phyloP scores from a whole-genome alignment of 2,329 filamentous ascomycete genomes.

The Clonostachys sp. region DNA sequence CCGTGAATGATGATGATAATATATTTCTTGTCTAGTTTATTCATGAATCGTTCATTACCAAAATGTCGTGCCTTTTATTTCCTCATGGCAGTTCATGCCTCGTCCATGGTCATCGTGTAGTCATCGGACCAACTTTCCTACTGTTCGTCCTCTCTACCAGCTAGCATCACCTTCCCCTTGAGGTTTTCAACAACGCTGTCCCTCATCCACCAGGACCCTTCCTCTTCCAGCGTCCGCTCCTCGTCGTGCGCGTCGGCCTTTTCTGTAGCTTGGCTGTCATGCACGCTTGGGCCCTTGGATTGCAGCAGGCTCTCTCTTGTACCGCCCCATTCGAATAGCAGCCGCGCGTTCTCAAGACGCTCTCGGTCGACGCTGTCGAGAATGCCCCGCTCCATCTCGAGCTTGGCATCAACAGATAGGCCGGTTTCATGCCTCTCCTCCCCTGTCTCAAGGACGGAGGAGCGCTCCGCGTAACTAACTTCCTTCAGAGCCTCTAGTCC shows the following conservation, averaged over 20 bases:
- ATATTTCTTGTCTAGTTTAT: not conserved
- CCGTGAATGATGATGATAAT: not conserved
- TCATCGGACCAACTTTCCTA: conserved; percentile 5
- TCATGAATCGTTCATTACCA: not conserved
- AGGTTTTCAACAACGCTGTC: conserved; percentile 50
- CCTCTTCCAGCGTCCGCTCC: conserved; percentile 10
- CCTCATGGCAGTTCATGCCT: no score
- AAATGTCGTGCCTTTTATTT: not conserved
- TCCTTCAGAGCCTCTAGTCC: conserved; percentile 47
- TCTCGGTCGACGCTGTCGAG: conserved; percentile 33
- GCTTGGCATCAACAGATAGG: conserved; percentile 63
- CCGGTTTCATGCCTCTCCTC: conserved; percentile 41
- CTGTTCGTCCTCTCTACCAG: conserved; percentile 27
- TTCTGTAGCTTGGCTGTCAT: conserved; percentile 27
- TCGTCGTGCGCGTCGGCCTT: conserved; percentile 14
- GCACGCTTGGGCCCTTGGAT: conserved; percentile 4
- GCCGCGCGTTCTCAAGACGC: conserved; percentile 6
- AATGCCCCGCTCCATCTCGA: conserved; percentile 56
- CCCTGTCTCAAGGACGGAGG: conserved; percentile 51
- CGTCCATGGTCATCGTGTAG: not conserved
- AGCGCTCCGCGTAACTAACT: conserved; percentile 63
- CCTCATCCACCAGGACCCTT: conserved; percentile 46
- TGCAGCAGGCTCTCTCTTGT: conserved; percentile 28
- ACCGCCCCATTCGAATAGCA: conserved; percentile 54
- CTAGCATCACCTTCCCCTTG: conserved; percentile 51